Base-by-base conservation (phyloP, 2,329 filamentous ascomycete genomes). In the Xylaria sp. region DNA sequence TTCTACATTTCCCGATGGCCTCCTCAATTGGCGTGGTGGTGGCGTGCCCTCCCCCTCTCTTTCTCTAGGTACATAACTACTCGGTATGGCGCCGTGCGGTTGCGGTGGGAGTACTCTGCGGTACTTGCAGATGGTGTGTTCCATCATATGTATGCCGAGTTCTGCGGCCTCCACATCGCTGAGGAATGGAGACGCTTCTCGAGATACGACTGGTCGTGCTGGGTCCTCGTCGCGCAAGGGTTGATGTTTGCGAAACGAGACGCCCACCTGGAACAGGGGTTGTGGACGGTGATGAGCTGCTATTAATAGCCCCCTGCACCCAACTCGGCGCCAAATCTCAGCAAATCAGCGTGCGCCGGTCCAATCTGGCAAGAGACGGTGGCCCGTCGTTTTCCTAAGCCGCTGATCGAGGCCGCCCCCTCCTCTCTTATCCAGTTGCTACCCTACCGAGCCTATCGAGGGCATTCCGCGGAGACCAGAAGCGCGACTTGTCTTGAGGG, bases 221-320 rank as follows among this genome's bases (percentile, higher is more conserved):
- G 15, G 43, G 56, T 35, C 31, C 61, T 57, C 8, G 58, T 56
- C 37, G 38, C 54, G 64, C 66, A 72, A 57, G 71, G 70, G 46
- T 63, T 61, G 60, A 67, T 69, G 71, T 73, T 72, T 73, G 71
- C 71, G 71, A 72, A 71, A 73, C 71, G 65, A 72, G 70, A 70
- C 67, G 61, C 52, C 65, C 35, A 56, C 49, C 50, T 62, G 51
- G 46, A 57, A 60, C 63, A 61, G 60, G 63, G 60, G 57, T 43
- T 17, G 35, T 28, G 40, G 37, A 54, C 61, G 57, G 58, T 64
- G 65, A 62, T 38, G 52, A 57, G 59, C 43, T 66, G 66, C 71
- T 73, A 73, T 70, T 69, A 71, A 72, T 73, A 73, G 70, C 33
- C 56, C 42, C 66, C 37, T 61, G 59, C 61, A 67, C 54, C 63